A percentile compares a stretch with the other conserved stretches of the same genome.
These are phyloP conservation scores for Cadophora gregata DNA, from an alignment of 2,329 filamentous ascomycete genomes.

Conservation along the genomic window DNA sequence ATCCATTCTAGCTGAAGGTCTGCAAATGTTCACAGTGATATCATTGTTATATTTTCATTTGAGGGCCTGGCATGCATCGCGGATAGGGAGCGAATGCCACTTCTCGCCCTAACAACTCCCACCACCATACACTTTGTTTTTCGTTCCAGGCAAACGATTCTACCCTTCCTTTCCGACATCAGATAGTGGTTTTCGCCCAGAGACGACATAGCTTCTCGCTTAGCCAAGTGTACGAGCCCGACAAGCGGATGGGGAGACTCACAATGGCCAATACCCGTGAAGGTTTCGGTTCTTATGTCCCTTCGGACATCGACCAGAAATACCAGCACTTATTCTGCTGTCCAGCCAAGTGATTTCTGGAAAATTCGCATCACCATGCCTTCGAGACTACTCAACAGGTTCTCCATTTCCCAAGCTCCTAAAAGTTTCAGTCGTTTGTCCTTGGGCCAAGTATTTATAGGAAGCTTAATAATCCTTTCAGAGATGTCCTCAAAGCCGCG, in stretches of 20 bases:
- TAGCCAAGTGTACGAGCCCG: neutral
- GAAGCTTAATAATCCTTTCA: conserved; percentile 8
- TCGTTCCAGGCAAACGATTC: too few species aligned
- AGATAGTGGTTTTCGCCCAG: neutral
- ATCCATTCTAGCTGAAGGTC: too few species aligned
- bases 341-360: conserved; percentile 30
- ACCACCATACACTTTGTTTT: too few species aligned
- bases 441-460: conserved; percentile 29
- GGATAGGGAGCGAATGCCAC: too few species aligned
- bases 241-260: neutral
- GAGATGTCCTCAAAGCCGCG: neutral
- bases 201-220: neutral
- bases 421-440: conserved; percentile 31
- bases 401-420: conserved; percentile 34
- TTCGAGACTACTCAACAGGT: conserved; percentile 28
- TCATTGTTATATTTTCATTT: too few species aligned
- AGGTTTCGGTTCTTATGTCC: conserved; percentile 26
- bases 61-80: too few species aligned
- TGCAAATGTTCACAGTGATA: too few species aligned
- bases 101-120: too few species aligned
- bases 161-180: too few species aligned
- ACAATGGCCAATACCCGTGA: neutral
- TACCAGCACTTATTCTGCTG: conserved; percentile 27
- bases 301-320: conserved; percentile 31
- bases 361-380: conserved; percentile 33